Percentiles rank a stretch among this genome's conserved stretches.
Evolutionary conservation across 2,329 filamentous ascomycete species (phyloP).

Genomic region (Verticillium zaregamsianum): DNA sequence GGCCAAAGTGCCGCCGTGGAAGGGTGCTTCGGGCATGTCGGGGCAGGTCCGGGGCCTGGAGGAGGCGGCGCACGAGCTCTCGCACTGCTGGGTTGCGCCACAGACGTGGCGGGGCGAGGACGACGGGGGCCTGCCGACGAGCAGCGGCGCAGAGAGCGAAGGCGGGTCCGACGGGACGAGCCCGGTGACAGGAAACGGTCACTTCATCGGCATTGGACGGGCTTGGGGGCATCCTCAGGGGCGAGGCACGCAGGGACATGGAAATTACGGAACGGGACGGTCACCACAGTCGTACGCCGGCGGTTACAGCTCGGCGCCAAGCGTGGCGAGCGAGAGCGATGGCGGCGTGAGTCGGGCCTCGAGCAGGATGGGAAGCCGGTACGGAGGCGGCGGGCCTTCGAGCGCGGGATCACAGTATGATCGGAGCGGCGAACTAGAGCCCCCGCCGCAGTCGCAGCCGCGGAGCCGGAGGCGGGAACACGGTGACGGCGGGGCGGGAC

Average conservation of each 20-base stretch:
- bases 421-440: neutral
- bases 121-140: slow-evolving; percentile 6
- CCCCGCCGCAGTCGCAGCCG: neutral
- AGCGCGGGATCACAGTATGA: neutral
- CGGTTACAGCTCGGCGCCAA: slow-evolving; percentile 21
- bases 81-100: slow-evolving; percentile 47
- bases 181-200: slow-evolving; percentile 9
- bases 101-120: slow-evolving; percentile 31
- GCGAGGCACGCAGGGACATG: neutral
- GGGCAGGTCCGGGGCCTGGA: slow-evolving; percentile 14
- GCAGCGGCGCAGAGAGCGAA: slow-evolving; percentile 22
- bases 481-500: neutral
- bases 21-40: slow-evolving; percentile 14
- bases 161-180: slow-evolving; percentile 17
- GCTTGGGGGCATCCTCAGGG: neutral
- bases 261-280: slow-evolving; percentile 15
- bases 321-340: slow-evolving; percentile 23
- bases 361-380: slow-evolving; percentile 18
- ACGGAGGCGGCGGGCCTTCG: slow-evolving; percentile 1
- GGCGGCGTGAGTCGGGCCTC: slow-evolving; percentile 6
- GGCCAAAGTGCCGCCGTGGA: slow-evolving; percentile 52
- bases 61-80: slow-evolving; percentile 44
- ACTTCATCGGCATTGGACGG: neutral
- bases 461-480: slow-evolving; percentile 9
- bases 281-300: slow-evolving; percentile 14